Evolutionary conservation across 2,329 filamentous ascomycete species (phyloP).

Genomic region (Sporothrix pallida): DNA sequence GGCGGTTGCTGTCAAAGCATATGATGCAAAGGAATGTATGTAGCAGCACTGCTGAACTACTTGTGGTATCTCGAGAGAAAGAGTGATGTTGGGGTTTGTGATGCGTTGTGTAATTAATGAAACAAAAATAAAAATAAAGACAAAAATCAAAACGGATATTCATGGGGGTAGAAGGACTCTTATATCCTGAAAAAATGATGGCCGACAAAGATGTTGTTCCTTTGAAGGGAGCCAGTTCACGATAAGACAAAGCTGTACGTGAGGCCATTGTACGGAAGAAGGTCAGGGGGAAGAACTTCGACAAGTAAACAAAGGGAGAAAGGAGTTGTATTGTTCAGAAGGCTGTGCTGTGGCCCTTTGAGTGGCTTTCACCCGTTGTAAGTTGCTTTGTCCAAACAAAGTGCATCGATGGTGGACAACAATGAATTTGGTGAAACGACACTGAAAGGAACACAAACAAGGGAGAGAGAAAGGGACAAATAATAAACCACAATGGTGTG

Average conservation of each 20-base stretch:
- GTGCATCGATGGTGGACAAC: not conserved
- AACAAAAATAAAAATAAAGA: not conserved
- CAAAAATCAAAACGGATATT: conserved; percentile 1
- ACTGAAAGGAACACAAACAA: not conserved
- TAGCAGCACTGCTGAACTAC: conserved; percentile 37
- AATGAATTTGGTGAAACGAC: not conserved
- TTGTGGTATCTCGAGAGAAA: not conserved
- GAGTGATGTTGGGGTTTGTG: not conserved
- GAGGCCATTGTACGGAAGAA: not conserved
- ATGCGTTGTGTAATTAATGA: not conserved
- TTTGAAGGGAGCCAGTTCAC: conserved; percentile 8
- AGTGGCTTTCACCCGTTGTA: not conserved
- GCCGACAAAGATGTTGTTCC: not conserved
- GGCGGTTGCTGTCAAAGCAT: not conserved
- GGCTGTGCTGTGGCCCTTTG: not conserved
- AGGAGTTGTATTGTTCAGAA: not conserved
- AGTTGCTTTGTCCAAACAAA: not conserved
- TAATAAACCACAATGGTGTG: not conserved
- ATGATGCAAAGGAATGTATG: not conserved
- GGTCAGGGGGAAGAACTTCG: not conserved
- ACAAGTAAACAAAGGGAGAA: not conserved
- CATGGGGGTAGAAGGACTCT: not conserved
- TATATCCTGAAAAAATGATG: conserved; percentile 26
- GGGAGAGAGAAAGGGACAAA: not conserved
- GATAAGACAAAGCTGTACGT: conserved; percentile 4